Evolutionary conservation across 495 filamentous ascomycete genomes (phyloP), one percentile per base, ranked within the genome.

Genomic region (Penicillium daleae): DNA sequence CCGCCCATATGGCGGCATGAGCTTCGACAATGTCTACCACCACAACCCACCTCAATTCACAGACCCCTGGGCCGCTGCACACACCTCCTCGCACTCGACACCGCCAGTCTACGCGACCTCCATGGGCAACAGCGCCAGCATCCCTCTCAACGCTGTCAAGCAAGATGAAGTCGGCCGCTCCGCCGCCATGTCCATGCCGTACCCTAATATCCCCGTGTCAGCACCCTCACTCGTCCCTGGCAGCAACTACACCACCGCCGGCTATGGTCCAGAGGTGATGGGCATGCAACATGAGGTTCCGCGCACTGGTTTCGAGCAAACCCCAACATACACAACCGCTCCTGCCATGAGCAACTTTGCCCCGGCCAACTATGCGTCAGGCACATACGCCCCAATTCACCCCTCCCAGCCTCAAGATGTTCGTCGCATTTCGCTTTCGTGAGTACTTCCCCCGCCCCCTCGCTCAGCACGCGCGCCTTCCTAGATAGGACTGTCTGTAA

Each of bases 361-460:
- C 17, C 88, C 87, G 40, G 71, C 76, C 26, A 81, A 80, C 60
- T 89, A 87, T 72, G 76, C 79, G 39, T 80, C 80, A 6, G 62
- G 80, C 35, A 78, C 67, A 77, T 93, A 85, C 76, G 86, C 76
- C 71, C 82, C 72, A 22, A 66, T 73, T 52, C 70, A 73, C 72
- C 82, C 70, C 78, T 83, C 79, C 56, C 82, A 74, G 70, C 86
- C 74, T 55, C 87, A 91, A 57, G 83, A 84, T 71, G 75, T 81
- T 60, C 88, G 94, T 75, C 89, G 93, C 72, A 89, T 92, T 68
- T 96, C 93, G 57, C 91, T 96, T 76, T 87, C 92, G 90, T 96
- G 87, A 90, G 90, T 91, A 13, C 6, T n/a, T 49, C 71, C 79
- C 78, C 33, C 19, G 31, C 27, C n/a, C 19, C 21, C 46, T 4